Evolutionary conservation across 75 land plant species (phyloP).

Genomic region (Pinus taeda): DNA sequence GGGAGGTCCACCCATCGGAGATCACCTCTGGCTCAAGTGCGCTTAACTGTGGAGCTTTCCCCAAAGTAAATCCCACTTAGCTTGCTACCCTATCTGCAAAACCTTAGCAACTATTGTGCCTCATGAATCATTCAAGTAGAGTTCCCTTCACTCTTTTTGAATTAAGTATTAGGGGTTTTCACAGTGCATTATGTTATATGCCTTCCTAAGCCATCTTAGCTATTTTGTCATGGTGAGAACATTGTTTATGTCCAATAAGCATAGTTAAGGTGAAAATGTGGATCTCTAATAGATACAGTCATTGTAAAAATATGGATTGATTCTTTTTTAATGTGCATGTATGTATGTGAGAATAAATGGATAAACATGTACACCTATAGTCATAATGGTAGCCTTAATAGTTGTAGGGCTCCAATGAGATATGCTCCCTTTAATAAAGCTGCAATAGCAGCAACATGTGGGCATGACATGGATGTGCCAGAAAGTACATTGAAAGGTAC

Average conservation of each 20-base stretch:
- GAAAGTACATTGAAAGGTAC: slow-evolving; percentile 21
- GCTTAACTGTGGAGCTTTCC: too few species aligned
- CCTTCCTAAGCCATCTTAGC: neutral
- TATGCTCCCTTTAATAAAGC: slow-evolving; percentile 22
- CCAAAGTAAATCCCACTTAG: too few species aligned
- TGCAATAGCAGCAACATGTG: slow-evolving; percentile 28
- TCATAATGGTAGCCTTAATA: slow-evolving; percentile 31
- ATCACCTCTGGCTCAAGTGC: too few species aligned
- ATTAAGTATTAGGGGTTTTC: too few species aligned
- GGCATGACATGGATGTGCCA: slow-evolving; percentile 35
- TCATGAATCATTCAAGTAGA: too few species aligned
- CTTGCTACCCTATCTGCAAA: too few species aligned
- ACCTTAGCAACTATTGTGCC: too few species aligned
- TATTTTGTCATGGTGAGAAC: neutral
- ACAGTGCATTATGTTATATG: neutral
- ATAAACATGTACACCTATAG: slow-evolving; percentile 7
- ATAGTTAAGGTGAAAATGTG: neutral
- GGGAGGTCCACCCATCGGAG: too few species aligned
- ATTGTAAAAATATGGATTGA: too few species aligned
- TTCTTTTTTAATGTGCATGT: neutral
- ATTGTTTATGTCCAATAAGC: neutral
- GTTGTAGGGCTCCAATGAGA: slow-evolving; percentile 30
- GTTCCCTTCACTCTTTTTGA: too few species aligned
- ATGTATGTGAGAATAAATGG: neutral
- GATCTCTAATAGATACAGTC: neutral